Conservation (phyloP, 2,329 filamentous ascomycete genomes). For the Sarocladium strictum region DNA sequence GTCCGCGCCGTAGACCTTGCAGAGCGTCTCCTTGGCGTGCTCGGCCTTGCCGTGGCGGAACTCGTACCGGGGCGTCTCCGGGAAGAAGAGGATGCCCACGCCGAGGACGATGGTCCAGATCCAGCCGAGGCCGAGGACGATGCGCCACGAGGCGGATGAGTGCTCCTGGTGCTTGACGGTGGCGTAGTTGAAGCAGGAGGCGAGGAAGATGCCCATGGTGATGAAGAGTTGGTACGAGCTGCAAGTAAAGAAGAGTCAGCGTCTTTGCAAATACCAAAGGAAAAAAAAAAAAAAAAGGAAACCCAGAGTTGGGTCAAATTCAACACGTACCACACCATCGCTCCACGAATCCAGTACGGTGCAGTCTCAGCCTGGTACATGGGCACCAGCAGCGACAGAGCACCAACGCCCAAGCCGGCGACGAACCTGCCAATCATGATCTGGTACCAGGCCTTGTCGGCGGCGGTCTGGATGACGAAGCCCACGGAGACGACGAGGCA, state of each 20-base stretch:
- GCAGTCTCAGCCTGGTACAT: slow-evolving; percentile 71
- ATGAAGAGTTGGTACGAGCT: slow-evolving; percentile 64
- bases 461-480: slow-evolving; percentile 61
- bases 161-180: slow-evolving; percentile 40
- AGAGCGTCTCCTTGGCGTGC: slow-evolving; percentile 40
- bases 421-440: slow-evolving; percentile 60
- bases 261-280: background rate
- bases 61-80: slow-evolving; percentile 46
- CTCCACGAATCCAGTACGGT: slow-evolving; percentile 59
- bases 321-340: slow-evolving; percentile 44
- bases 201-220: slow-evolving; percentile 60
- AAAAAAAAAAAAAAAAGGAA: background rate
- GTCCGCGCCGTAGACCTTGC: slow-evolving; percentile 39
- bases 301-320: no score
- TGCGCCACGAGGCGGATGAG: slow-evolving; percentile 52
- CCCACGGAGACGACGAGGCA: slow-evolving; percentile 56
- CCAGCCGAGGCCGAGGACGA: slow-evolving; percentile 50
- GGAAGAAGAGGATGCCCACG: slow-evolving; percentile 42
- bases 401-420: slow-evolving; percentile 62
- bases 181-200: slow-evolving; percentile 57
- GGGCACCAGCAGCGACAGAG: slow-evolving; percentile 57
- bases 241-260: background rate
- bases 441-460: slow-evolving; percentile 53
- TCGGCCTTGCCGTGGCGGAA: slow-evolving; percentile 42
- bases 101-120: slow-evolving; percentile 43